Conservation (phyloP, 2,329 filamentous ascomycete species). For the Talaromyces pinophilus region DNA sequence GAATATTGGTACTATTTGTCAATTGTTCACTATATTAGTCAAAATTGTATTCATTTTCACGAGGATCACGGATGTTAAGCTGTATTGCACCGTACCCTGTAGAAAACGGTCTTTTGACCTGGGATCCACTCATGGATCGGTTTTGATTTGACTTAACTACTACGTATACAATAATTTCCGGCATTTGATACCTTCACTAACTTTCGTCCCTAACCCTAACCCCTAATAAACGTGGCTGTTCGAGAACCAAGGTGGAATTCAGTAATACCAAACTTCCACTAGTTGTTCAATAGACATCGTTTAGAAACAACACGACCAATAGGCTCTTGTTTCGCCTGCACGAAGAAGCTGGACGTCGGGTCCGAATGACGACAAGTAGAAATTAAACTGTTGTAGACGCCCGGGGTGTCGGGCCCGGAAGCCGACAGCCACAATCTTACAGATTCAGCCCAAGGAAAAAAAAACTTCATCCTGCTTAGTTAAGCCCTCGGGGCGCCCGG, state of each 20-base stretch:
- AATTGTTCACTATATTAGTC: neutral
- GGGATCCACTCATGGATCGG: neutral
- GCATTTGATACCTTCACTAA: neutral
- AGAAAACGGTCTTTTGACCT: neutral
- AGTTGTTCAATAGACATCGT: neutral
- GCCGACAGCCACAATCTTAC: neutral
- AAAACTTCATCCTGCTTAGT: neutral
- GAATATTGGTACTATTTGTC: neutral
- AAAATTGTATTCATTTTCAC: neutral
- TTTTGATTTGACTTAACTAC: neutral
- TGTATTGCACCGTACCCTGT: neutral
- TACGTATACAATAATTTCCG: neutral
- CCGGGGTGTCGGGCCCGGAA: neutral
- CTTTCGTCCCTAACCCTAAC: too few relatives aligned
- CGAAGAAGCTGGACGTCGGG: neutral
- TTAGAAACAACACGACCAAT: neutral
- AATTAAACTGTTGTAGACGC: neutral
- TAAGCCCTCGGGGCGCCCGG: neutral
- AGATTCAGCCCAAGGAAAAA: neutral
- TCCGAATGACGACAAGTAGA: neutral
- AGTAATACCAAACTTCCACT: neutral
- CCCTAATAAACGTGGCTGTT: too few relatives aligned
- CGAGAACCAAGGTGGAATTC: neutral
- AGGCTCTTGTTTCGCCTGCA: neutral
- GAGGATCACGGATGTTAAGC: neutral